phyloP scores from a whole-genome alignment of 2,329 filamentous ascomycete genomes.

The Aspergillus sp. region DNA sequence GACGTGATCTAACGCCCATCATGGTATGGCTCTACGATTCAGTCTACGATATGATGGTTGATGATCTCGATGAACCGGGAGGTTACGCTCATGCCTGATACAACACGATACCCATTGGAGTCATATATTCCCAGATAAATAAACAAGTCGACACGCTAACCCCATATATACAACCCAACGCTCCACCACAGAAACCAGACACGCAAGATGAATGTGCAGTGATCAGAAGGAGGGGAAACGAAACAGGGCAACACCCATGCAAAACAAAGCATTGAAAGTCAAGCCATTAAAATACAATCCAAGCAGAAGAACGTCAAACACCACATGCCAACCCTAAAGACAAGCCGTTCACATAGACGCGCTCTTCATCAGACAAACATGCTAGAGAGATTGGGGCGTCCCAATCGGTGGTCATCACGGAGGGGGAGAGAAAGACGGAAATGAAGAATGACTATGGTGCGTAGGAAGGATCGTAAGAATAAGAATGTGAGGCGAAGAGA shows the following conservation, averaged over 20 bases:
- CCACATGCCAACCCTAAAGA: constrained; percentile 3
- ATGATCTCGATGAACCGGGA: not conserved
- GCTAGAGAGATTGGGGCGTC: not conserved
- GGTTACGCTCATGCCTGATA: no score
- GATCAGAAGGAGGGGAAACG: constrained; percentile 1
- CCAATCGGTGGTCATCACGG: constrained; percentile 6
- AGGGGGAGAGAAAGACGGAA: constrained; percentile 4
- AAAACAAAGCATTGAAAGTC: constrained; percentile 1
- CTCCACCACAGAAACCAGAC: not conserved
- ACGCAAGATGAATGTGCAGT: constrained; percentile 1
- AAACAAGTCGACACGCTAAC: not conserved
- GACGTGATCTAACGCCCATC: not conserved
- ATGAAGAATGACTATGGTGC: not conserved
- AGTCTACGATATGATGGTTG: not conserved
- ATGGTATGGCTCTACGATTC: not conserved
- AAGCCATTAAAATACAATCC: constrained; percentile 14
- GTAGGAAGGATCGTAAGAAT: not conserved
- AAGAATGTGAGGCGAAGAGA: not conserved
- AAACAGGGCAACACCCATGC: not conserved
- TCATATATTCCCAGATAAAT: not conserved
- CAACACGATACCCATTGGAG: not conserved
- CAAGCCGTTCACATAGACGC: constrained; percentile 6
- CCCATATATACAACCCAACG: constrained; percentile 6
- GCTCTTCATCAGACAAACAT: constrained; percentile 12
- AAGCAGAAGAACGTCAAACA: constrained; percentile 9